Percentiles rank a stretch among this genome's conserved stretches.
Conservation (phyloP, 305 asterid species). For the Fraxinus dipetala region DNA sequence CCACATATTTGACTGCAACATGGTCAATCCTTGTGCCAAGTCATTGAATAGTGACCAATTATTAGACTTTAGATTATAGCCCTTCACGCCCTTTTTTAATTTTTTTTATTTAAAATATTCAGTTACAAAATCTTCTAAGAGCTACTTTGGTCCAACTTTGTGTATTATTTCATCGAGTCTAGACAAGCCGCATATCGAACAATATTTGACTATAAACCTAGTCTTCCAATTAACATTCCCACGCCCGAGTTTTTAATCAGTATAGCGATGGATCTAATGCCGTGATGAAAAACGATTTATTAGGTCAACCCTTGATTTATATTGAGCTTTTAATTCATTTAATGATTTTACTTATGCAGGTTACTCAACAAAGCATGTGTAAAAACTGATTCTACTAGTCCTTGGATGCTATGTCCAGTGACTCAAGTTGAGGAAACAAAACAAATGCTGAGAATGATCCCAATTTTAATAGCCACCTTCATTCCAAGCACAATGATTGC, state of each 20-base stretch:
- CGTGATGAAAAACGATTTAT: too few species aligned
- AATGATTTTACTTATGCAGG: conserved; percentile 35
- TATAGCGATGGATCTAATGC: background rate
- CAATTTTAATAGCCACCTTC: conserved; percentile 62
- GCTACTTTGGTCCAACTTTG: background rate
- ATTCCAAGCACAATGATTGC: conserved; percentile 91
- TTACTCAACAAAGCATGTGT: conserved; percentile 74
- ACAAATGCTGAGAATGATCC: conserved; percentile 84
- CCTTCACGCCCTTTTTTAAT: background rate
- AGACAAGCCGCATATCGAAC: background rate
- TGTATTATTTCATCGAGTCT: background rate
- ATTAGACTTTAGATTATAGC: background rate
- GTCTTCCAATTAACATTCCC: background rate
- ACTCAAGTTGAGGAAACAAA: conserved; percentile 94
- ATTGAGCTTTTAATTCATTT: background rate
- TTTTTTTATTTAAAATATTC: too few species aligned
- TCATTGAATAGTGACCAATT: background rate
- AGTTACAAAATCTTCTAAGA: background rate
- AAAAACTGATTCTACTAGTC: conserved; percentile 39
- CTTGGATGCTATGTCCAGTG: conserved; percentile 75
- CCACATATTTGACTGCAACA: background rate
- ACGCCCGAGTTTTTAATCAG: background rate
- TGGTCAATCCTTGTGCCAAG: background rate
- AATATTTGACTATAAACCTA: background rate
- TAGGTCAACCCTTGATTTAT: background rate